Evolutionary conservation across 371 early-diverging fungal species (phyloP), one percentile per base, ranked within the genome.

Genomic region (Massospora cicadina): DNA sequence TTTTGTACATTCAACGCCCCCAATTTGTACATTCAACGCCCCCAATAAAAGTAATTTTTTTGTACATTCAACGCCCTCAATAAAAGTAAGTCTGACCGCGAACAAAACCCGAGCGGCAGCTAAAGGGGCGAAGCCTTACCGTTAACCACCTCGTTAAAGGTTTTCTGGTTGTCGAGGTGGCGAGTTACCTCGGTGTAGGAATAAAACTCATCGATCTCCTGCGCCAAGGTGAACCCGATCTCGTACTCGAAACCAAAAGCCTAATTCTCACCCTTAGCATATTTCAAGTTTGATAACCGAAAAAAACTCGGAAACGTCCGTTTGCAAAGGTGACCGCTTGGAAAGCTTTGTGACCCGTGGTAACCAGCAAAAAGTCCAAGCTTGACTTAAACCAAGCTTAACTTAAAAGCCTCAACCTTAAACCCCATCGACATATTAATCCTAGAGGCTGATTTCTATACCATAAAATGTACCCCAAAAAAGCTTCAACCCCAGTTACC

Each of bases 201-300:
- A 23, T 33, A 62, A 31, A 62, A 62, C 43, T 62, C 62, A 28
- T 59, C 29, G 29, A 57, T 73, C 43, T 43, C 43, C 17, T 43
- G 43, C 5, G 43, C 43, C 43, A 43, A 43, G 10, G 43, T 10
- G 43, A 43, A 43, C 43, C 43, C 43, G 10, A 17, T 43, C 43
- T 43, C 10, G 17, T 43, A 43, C 5, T 43, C 43, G 17, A 43
- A 43, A 17, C 43, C 17, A 17, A 10, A 43, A 17, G 43, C 17
- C 43, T 43, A 43, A 43, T 10, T 10, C 17, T 10, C 5, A 43
- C 43, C 17, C 17, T 43, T 43, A 43, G 43, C 43, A 5, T 10
- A 17, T 5, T 17, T 43, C 5, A 17, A 43, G 43, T 17, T 10
- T 17, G 43, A 43, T n/a, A n/a, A n/a, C n/a, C n/a, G n/a, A n/a